These are phyloP conservation scores for Pythium coloratum DNA, from an alignment of 352 stramenopile genomes.

Conservation along the genomic window DNA sequence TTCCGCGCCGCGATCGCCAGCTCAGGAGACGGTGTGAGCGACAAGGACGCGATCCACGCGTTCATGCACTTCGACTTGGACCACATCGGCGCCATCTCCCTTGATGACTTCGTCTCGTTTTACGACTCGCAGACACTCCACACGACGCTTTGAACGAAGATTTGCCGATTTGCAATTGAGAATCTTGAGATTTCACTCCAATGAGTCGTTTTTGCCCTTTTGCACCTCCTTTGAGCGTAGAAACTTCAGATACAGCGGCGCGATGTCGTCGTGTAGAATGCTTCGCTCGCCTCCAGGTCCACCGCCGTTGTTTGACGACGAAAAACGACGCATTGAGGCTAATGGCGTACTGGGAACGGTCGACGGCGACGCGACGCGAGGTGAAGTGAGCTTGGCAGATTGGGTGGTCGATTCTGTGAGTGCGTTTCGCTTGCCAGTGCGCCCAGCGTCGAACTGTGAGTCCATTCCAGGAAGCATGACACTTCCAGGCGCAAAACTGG, in stretches of 20 bases:
- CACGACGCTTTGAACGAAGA: slow-evolving; percentile 8
- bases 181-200: not conserved
- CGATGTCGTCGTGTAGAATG: slow-evolving; percentile 75
- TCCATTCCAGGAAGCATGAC: not conserved
- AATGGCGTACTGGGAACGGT: not conserved
- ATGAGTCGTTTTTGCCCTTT: slow-evolving; percentile 17
- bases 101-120: slow-evolving; percentile 43
- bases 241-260: slow-evolving; percentile 73
- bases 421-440: not conserved
- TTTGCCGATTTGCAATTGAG: not conserved
- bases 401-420: not conserved
- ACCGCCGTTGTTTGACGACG: not conserved
- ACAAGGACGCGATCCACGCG: slow-evolving; percentile 66
- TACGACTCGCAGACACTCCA: slow-evolving; percentile 24
- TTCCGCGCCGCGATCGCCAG: slow-evolving; percentile 39
- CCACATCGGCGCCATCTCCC: slow-evolving; percentile 58
- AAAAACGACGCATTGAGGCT: not conserved
- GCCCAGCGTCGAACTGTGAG: not conserved
- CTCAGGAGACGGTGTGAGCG: slow-evolving; percentile 13
- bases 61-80: slow-evolving; percentile 81
- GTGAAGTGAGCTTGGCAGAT: slow-evolving; percentile 9
- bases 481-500: slow-evolving; percentile 4
- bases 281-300: slow-evolving; percentile 21
- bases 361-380: slow-evolving; percentile 4
- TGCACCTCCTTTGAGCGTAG: slow-evolving; percentile 68